Percentiles rank a stretch among this genome's conserved stretches.
phyloP scores from a whole-genome alignment of 192 early-diverging fungal species.

The Gryganskiella cystojenkinii region DNA sequence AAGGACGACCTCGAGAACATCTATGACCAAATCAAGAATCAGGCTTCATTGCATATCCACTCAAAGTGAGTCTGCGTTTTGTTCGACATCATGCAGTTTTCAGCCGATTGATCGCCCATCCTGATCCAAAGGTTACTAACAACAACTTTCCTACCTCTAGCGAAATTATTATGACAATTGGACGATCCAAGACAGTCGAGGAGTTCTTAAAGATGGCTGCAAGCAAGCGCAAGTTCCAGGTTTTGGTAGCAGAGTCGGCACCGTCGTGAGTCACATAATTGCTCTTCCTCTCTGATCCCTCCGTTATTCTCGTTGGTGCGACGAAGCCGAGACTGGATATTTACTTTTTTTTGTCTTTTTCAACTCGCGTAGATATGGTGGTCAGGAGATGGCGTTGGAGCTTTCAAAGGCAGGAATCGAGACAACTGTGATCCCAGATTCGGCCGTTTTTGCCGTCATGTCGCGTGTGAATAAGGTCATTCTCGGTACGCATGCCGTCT shows the following conservation, averaged over 20 bases:
- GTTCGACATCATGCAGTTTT: neutral
- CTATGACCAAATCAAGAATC: slow-evolving; percentile 77
- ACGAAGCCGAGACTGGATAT: neutral
- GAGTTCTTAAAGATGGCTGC: slow-evolving; percentile 86
- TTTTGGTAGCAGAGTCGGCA: slow-evolving; percentile 92
- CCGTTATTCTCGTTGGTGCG: no score
- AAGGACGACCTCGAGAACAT: slow-evolving; percentile 84
- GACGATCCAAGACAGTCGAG: slow-evolving; percentile 83
- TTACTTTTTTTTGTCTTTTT: neutral
- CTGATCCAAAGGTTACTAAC: neutral
- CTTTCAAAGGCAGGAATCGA: slow-evolving; percentile 85
- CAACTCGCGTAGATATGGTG: slow-evolving; percentile 66
- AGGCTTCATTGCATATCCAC: slow-evolving; percentile 91
- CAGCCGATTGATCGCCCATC: no score
- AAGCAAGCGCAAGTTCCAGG: slow-evolving; percentile 85
- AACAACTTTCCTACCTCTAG: slow-evolving; percentile 58
- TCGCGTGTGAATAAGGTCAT: slow-evolving; percentile 97
- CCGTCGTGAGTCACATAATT: no score
- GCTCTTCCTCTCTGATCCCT: no score
- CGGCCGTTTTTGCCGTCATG: slow-evolving; percentile 97
- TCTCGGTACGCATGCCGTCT: slow-evolving; percentile 87
- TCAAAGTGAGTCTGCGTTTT: slow-evolving; percentile 71
- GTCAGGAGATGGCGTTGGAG: slow-evolving; percentile 82
- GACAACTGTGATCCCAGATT: slow-evolving; percentile 88
- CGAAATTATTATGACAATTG: slow-evolving; percentile 94